Evolutionary conservation across 1,284 basidiomycete species (phyloP).

Genomic region (Ustilago bromivora): DNA sequence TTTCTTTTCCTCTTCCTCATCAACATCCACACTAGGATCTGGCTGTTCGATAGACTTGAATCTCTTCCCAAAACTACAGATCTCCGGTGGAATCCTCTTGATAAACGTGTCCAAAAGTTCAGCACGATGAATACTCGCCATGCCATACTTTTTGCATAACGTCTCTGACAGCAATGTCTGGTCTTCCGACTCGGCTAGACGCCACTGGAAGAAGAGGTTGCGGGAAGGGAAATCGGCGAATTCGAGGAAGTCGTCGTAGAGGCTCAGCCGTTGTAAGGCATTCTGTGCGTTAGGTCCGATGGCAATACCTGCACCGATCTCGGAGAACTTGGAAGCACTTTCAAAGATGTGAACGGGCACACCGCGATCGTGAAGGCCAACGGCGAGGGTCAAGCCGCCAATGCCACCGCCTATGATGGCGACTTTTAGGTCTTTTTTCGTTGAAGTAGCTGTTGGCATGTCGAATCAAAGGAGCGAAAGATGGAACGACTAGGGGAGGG

Average conservation of each 20-base stretch:
- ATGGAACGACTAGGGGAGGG: not conserved
- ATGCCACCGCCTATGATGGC: slow-evolving; percentile 55
- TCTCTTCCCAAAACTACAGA: slow-evolving; percentile 49
- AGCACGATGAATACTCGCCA: slow-evolving; percentile 50
- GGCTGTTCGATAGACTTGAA: slow-evolving; percentile 30
- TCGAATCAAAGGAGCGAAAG: no score
- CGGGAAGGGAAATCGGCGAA: slow-evolving; percentile 41
- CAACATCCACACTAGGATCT: not conserved
- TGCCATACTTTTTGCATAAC: slow-evolving; percentile 45
- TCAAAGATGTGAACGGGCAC: slow-evolving; percentile 51
- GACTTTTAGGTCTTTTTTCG: slow-evolving; percentile 44
- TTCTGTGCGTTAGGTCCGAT: slow-evolving; percentile 33
- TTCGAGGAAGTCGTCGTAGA: slow-evolving; percentile 42
- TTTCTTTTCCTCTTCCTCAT: slow-evolving; percentile 1
- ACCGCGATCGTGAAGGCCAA: slow-evolving; percentile 30
- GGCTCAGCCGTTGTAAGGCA: slow-evolving; percentile 31
- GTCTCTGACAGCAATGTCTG: slow-evolving; percentile 42
- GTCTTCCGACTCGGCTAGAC: slow-evolving; percentile 34
- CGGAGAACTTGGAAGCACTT: slow-evolving; percentile 36
- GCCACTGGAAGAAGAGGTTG: slow-evolving; percentile 57
- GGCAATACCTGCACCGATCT: slow-evolving; percentile 53
- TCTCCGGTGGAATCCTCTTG: slow-evolving; percentile 25
- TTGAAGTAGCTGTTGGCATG: slow-evolving; percentile 7
- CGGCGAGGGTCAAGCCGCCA: slow-evolving; percentile 50
- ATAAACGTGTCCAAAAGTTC: slow-evolving; percentile 48